Base-by-base conservation (phyloP, 495 filamentous ascomycete species). In the Coniosporium apollinis region DNA sequence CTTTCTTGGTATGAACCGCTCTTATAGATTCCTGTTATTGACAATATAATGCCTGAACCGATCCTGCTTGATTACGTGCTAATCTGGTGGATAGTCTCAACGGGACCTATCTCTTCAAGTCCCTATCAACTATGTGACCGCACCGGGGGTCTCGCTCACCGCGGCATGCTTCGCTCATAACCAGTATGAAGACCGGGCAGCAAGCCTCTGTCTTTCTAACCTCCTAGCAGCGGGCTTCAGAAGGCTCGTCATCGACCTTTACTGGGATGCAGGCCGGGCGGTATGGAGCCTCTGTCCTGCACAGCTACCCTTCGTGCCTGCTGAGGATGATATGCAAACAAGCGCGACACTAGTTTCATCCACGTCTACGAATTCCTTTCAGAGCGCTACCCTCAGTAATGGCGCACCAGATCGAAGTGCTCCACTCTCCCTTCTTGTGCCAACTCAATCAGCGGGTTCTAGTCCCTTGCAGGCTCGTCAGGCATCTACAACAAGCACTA, bases 271-370 rank as follows among this genome's bases (percentile, higher is more conserved):
- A 13, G 54, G 48, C 19, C 55, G 59, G 20, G 54, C 52, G 16
- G 36, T 54, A 19, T 78, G 72, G 70, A 66, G 55, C 17, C 64
- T 79, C 19, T 79, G 74, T 43, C 74, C 74, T 0, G 67, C 66
- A 6, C 20, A 56, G 36, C 25, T 61, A 7, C 30, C 30, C n/a
- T n/a, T n/a, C n/a, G n/a, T n/a, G n/a, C n/a, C n/a, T n/a, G n/a
- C n/a, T n/a, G n/a, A n/a, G n/a, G n/a, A n/a, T n/a, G n/a, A n/a
- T n/a, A n/a, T n/a, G n/a, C n/a, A n/a, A n/a, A n/a, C n/a, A n/a
- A n/a, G n/a, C n/a, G n/a, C n/a, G n/a, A n/a, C n/a, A n/a, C n/a
- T n/a, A n/a, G n/a, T n/a, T n/a, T n/a, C n/a, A n/a, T n/a, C n/a
- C n/a, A n/a, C n/a, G n/a, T n/a, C n/a, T n/a, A n/a, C n/a, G n/a